Conservation (phyloP, 1,139 yeast species). For the Kazachstania sp. region DNA sequence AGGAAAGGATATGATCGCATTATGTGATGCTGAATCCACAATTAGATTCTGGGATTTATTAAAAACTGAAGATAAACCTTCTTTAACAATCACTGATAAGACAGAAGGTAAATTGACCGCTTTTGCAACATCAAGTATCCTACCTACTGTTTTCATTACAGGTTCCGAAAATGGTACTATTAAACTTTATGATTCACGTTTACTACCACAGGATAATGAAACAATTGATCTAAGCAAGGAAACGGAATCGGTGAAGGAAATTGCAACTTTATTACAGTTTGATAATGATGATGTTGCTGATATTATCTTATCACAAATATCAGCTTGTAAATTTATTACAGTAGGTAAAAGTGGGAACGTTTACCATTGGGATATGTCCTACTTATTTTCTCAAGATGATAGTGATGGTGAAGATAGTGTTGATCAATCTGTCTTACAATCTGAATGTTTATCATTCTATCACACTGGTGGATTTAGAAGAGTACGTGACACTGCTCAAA, state of each 20-base stretch:
- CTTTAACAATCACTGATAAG: conserved; percentile 13
- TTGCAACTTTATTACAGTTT: conserved; percentile 19
- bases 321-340: conserved; percentile 23
- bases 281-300: conserved; percentile 23
- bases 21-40: conserved; percentile 20
- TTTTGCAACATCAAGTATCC: conserved; percentile 18
- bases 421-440: conserved; percentile 14
- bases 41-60: conserved; percentile 25
- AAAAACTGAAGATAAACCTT: conserved; percentile 14
- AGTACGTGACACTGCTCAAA: conserved; percentile 10
- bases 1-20: conserved; percentile 17
- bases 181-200: conserved; percentile 29
- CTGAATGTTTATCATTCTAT: conserved; percentile 23
- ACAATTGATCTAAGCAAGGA: conserved; percentile 12
- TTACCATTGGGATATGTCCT: conserved; percentile 28
- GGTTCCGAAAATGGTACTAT: conserved; percentile 25
- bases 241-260: conserved; percentile 9
- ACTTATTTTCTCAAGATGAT: conserved; percentile 12
- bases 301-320: conserved; percentile 19
- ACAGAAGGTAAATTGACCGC: conserved; percentile 17
- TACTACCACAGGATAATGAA: conserved; percentile 3
- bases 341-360: conserved; percentile 28
- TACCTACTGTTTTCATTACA: conserved; percentile 23
- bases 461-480: conserved; percentile 31
- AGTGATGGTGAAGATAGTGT: conserved; percentile 11